Percentiles rank a stretch among this genome's conserved stretches.
Evolutionary conservation across 257 asterid genomes (phyloP).

Genomic region (Perilla frutescens): DNA sequence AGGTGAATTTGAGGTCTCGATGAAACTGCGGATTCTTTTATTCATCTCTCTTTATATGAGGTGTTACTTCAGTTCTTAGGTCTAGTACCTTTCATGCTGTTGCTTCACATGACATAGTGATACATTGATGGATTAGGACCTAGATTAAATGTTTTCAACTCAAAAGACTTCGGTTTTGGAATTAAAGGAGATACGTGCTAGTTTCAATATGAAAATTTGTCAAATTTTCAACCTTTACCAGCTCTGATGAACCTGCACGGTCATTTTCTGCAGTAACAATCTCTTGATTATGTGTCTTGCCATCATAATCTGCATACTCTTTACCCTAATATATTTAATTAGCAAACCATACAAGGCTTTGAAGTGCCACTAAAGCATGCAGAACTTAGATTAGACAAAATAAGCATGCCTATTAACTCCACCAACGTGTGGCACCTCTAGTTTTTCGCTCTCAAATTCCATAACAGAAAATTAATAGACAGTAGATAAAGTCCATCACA

Average conservation of each 20-base stretch:
- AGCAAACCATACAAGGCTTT: neutral
- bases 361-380: neutral
- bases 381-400: neutral
- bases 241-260: neutral
- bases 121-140: constrained; percentile 15
- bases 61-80: constrained; percentile 11
- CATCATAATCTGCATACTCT: neutral
- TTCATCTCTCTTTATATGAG: neutral
- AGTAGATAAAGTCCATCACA: neutral
- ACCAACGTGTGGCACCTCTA: neutral
- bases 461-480: neutral
- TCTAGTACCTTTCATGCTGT: constrained; percentile 2
- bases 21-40: neutral
- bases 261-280: constrained; percentile 4
- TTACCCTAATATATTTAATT: neutral
- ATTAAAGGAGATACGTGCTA: neutral
- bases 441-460: neutral
- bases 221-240: neutral
- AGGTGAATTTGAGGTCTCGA: constrained; percentile 9
- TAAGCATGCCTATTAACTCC: neutral
- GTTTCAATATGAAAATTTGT: neutral
- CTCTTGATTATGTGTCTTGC: neutral
- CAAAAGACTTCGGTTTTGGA: neutral
- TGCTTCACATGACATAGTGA: constrained; percentile 22
- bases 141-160: constrained; percentile 5